Evolutionary conservation across 805 yeast genomes (phyloP).

Genomic region (Spathaspora girioi): DNA sequence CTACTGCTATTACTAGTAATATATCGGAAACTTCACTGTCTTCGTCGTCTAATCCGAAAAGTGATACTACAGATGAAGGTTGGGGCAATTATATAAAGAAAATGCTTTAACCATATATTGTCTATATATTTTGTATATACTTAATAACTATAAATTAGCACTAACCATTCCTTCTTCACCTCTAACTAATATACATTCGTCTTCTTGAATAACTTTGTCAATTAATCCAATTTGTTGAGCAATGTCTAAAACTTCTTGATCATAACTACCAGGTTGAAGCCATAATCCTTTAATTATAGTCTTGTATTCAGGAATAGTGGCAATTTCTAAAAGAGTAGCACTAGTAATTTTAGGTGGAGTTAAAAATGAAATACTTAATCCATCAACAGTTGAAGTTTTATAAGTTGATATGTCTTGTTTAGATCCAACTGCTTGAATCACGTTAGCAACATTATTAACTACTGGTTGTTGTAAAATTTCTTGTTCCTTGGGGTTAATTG

Average conservation of each 20-base stretch:
- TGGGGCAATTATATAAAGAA: conserved; percentile 45
- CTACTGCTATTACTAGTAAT: background rate
- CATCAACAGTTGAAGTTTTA: conserved; percentile 31
- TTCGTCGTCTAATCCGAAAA: background rate
- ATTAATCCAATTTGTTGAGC: conserved; percentile 33
- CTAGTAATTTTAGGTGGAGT: conserved; percentile 68
- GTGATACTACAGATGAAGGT: conserved; percentile 23
- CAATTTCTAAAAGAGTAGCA: conserved; percentile 29
- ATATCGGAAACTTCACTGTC: background rate
- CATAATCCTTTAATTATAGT: conserved; percentile 54
- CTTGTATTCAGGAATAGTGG: conserved; percentile 38
- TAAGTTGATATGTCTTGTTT: conserved; percentile 19
- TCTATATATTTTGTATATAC: too few relatives aligned
- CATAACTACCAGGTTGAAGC: conserved; percentile 84
- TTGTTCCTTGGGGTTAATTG: conserved; percentile 57
- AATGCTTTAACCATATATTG: conserved; percentile 21
- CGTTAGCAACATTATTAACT: conserved; percentile 24
- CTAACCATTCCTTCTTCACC: conserved; percentile 52
- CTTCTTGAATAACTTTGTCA: conserved; percentile 40
- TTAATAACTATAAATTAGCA: conserved; percentile 29
- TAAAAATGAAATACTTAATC: conserved; percentile 60
- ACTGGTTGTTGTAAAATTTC: conserved; percentile 46
- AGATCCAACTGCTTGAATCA: conserved; percentile 19
- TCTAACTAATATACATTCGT: conserved; percentile 66
- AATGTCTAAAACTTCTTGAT: conserved; percentile 43